A percentile compares a stretch with the other conserved stretches of the same genome.
Conservation (phyloP, 75 land plant genomes). For the Cunninghamia lanceolata region DNA sequence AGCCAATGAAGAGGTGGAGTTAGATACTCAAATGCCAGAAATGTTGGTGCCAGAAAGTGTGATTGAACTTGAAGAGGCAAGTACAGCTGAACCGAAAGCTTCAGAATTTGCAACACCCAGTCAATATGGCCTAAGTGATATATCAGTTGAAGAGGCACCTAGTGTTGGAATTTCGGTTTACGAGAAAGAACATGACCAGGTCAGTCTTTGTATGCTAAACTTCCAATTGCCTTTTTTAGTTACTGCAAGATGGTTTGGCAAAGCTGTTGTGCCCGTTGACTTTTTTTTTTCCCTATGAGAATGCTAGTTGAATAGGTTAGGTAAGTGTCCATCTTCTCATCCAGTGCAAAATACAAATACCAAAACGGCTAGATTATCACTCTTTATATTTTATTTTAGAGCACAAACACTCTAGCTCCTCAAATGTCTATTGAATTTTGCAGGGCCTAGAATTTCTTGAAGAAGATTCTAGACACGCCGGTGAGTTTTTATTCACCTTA, state of each 20-base stretch:
- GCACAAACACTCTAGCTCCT: neutral
- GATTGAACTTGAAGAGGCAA: neutral
- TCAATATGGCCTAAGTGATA: neutral
- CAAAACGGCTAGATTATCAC: neutral
- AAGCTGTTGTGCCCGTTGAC: neutral
- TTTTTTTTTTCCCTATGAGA: neutral
- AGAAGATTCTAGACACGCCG: conserved; percentile 4
- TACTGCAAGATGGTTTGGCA: neutral
- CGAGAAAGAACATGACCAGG: conserved; percentile 1
- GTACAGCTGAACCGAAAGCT: neutral
- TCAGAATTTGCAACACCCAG: conserved; percentile 5
- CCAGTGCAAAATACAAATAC: neutral
- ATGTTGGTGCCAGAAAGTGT: neutral
- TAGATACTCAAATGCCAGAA: conserved; percentile 1
- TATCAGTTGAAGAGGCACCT: neutral
- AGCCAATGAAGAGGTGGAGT: neutral
- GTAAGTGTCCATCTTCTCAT: neutral
- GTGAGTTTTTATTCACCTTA: neutral
- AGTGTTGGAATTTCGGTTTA: neutral
- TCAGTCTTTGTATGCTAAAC: neutral
- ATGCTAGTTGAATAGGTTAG: neutral
- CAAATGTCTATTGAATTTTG: neutral
- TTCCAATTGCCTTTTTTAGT: neutral
- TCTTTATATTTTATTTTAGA: neutral
- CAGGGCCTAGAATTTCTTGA: conserved; percentile 11